A percentile compares a stretch with the other conserved stretches of the same genome.
These are phyloP conservation scores for Leishmania guyanensis DNA, from an alignment of 208 protist genomes.

Conservation along the genomic window DNA sequence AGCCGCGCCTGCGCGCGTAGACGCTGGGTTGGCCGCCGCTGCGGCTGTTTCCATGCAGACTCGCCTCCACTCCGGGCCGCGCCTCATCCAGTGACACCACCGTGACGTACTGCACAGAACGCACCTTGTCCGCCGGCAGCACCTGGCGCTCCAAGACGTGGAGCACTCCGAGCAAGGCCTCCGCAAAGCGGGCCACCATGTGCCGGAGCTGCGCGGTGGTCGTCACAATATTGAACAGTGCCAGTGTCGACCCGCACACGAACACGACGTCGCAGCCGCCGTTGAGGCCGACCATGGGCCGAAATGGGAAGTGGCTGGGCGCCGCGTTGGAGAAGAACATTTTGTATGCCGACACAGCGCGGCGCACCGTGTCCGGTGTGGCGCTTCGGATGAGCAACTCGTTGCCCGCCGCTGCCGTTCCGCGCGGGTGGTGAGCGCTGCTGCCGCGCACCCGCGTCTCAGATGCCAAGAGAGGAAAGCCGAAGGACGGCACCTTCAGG, in stretches of 20 bases:
- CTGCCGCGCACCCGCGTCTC: conserved; percentile 43
- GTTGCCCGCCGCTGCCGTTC: conserved; percentile 7
- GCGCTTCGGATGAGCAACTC: conserved; percentile 36
- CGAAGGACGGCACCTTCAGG: conserved; percentile 75
- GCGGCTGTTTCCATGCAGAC: not conserved
- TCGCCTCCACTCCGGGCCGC: conserved; percentile 1
- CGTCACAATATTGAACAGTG: conserved; percentile 76
- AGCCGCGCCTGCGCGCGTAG: conserved; percentile 4
- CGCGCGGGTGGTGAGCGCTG: conserved; percentile 9
- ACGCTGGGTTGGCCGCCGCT: not conserved
- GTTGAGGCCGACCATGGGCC: conserved; percentile 72
- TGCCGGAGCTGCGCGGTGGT: conserved; percentile 47
- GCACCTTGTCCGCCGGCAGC: conserved; percentile 61
- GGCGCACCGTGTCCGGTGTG: conserved; percentile 71
- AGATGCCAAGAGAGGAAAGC: conserved; percentile 80
- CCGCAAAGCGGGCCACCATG: conserved; percentile 62
- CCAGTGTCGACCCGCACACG: conserved; percentile 62
- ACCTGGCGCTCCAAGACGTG: conserved; percentile 73
- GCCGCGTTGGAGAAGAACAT: conserved; percentile 66
- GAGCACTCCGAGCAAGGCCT: conserved; percentile 78
- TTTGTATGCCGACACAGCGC: conserved; percentile 69
- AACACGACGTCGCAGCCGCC: conserved; percentile 84
- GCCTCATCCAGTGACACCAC: conserved; percentile 77
- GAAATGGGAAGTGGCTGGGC: conserved; percentile 72
- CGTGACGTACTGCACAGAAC: conserved; percentile 68